Percentiles rank a stretch among this genome's conserved stretches.
Conservation (phyloP, 805 yeast genomes). For the Hanseniaspora lindneri region DNA sequence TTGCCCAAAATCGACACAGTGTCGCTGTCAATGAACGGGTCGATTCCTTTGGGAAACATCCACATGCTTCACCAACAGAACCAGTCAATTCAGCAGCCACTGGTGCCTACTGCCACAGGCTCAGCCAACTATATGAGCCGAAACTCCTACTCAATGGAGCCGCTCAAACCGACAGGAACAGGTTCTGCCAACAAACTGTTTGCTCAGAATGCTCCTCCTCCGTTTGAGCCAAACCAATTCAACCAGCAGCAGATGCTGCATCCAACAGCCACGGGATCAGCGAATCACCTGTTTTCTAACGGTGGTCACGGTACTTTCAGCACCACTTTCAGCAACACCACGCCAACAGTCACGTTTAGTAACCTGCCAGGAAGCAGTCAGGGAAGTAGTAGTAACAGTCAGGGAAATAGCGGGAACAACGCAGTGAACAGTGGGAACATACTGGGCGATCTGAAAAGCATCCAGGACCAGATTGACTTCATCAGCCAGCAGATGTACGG, state of each 20-base stretch:
- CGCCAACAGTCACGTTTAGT: background rate
- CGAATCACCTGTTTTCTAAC: conserved; percentile 28
- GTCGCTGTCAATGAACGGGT: conserved; percentile 33
- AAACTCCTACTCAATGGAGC: conserved; percentile 26
- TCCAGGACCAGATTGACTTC: conserved; percentile 12
- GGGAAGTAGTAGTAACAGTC: no score
- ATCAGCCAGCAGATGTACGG: conserved; percentile 10
- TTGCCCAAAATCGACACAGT: conserved; percentile 67
- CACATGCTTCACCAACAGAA: conserved; percentile 29
- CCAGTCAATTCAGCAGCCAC: no score
- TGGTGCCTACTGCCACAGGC: no score
- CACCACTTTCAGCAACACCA: background rate
- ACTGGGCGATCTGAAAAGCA: conserved; percentile 3
- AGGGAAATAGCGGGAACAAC: background rate
- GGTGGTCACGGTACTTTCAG: background rate
- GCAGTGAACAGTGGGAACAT: background rate
- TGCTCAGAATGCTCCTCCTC: conserved; percentile 16
- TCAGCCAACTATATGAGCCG: no score
- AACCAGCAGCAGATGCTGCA: conserved; percentile 26
- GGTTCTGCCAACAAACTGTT: conserved; percentile 33
- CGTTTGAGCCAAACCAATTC: no score
- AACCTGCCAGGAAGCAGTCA: background rate
- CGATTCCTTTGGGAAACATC: conserved; percentile 21
- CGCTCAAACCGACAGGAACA: conserved; percentile 32
- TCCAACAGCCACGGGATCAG: conserved; percentile 35